Conservation (phyloP, 108 stramenopile species). For the Ochromonas danica region DNA sequence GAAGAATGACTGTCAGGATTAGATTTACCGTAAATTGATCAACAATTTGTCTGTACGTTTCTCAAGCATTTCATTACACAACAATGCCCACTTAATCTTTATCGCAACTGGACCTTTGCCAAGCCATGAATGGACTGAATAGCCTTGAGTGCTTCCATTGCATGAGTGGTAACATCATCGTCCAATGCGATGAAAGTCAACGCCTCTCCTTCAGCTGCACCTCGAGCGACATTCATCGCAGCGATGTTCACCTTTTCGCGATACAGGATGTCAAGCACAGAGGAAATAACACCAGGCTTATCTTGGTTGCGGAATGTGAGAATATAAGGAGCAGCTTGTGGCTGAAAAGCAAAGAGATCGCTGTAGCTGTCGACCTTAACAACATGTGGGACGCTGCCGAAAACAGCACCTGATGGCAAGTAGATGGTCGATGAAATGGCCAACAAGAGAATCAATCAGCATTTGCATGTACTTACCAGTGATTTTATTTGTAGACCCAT, state of each 20-base stretch:
- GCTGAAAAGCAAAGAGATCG: conserved; percentile 53
- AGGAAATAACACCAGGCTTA: conserved; percentile 49
- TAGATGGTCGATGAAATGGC: no score
- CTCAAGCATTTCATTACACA: no score
- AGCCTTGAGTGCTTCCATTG: conserved; percentile 41
- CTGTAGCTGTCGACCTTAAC: conserved; percentile 54
- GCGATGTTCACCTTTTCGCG: conserved; percentile 47
- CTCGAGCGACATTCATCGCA: conserved; percentile 45
- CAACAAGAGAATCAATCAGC: no score
- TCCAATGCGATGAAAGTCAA: conserved; percentile 52
- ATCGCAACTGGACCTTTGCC: not conserved
- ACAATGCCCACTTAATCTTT: no score
- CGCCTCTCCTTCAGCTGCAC: conserved; percentile 38
- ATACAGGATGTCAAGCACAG: conserved; percentile 49
- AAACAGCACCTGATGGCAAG: conserved; percentile 39
- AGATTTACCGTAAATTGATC: no score
- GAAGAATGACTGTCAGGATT: no score
- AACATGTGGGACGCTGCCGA: conserved; percentile 53
- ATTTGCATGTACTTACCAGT: conserved; percentile 31
- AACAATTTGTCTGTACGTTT: no score
- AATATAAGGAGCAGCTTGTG: conserved; percentile 43
- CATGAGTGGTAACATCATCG: conserved; percentile 34
- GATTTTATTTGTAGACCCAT: conserved; percentile 44
- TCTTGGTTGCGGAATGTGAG: conserved; percentile 54
- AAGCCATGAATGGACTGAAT: conserved; percentile 4